Evolutionary conservation across 139 green algal genomes (phyloP).

Genomic region (Auxenochlorella protothecoides): DNA sequence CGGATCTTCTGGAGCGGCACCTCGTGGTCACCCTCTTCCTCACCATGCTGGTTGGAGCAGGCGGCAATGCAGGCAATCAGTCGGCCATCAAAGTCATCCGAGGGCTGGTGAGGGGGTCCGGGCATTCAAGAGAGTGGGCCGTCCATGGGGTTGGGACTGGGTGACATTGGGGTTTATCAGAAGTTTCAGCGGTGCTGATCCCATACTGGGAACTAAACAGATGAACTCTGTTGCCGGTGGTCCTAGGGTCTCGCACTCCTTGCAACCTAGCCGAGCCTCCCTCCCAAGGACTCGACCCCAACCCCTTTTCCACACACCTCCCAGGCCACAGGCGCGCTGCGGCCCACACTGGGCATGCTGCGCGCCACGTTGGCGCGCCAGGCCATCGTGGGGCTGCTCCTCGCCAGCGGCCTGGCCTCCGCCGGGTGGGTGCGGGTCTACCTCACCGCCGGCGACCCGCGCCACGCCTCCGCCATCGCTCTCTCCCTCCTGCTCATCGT

Average conservation of each 20-base stretch:
- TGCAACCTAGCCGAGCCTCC: no score
- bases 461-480: slow-evolving; percentile 62
- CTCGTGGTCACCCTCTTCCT: slow-evolving; percentile 87
- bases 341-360: slow-evolving; percentile 24
- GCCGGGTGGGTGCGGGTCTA: slow-evolving; percentile 73
- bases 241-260: no score
- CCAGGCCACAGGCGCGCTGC: slow-evolving; percentile 46
- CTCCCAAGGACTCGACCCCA: no score
- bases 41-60: slow-evolving; percentile 80
- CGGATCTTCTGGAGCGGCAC: slow-evolving; percentile 60
- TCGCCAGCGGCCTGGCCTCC: slow-evolving; percentile 48
- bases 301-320: no score
- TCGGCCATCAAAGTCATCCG: slow-evolving; percentile 85
- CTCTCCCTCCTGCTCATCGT: slow-evolving; percentile 77
- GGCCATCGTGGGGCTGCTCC: slow-evolving; percentile 53
- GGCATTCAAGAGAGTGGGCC: no score
- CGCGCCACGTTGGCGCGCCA: slow-evolving; percentile 56
- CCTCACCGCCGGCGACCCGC: slow-evolving; percentile 52
- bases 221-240: no score
- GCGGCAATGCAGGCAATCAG: slow-evolving; percentile 82
- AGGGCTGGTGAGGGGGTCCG: slow-evolving; percentile 15
- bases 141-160: no score
- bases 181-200: no score
- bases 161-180: no score
- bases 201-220: no score